Evolutionary conservation across 2,329 filamentous ascomycete genomes (phyloP).

Genomic region (Alternaria alternata): DNA sequence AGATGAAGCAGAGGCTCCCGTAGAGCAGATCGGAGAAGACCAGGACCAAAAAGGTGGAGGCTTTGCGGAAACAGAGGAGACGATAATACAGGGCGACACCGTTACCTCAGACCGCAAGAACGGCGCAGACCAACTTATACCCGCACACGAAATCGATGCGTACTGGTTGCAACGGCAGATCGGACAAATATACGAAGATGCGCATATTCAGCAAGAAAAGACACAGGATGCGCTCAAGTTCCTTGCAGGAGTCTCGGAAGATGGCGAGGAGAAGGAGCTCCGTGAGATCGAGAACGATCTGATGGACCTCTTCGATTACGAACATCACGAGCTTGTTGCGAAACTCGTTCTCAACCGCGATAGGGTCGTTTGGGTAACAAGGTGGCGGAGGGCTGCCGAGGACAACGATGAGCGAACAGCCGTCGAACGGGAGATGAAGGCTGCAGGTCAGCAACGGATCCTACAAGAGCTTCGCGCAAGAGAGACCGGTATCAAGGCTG

Average conservation of each 20-base stretch:
- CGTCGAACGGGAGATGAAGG: constrained; percentile 89
- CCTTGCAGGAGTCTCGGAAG: constrained; percentile 76
- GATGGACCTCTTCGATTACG: constrained; percentile 98
- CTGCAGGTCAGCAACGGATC: constrained; percentile 85
- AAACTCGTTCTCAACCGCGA: constrained; percentile 91
- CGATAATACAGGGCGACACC: constrained; percentile 79
- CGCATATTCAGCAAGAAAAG: constrained; percentile 92
- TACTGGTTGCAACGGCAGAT: constrained; percentile 97
- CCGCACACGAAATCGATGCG: constrained; percentile 91
- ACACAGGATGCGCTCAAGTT: constrained; percentile 84
- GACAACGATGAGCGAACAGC: constrained; percentile 74
- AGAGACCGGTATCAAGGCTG: constrained; percentile 63
- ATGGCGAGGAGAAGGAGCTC: constrained; percentile 82
- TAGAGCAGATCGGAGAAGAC: constrained; percentile 64
- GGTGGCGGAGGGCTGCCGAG: constrained; percentile 82
- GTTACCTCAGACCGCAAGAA: constrained; percentile 53
- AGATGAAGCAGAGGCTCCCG: constrained; percentile 69
- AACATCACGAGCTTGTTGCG: constrained; percentile 90
- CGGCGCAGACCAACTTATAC: constrained; percentile 66
- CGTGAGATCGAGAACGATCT: constrained; percentile 97
- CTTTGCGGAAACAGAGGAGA: constrained; percentile 71
- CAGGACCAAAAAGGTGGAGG: constrained; percentile 59
- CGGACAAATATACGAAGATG: constrained; percentile 85
- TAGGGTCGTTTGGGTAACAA: constrained; percentile 94
- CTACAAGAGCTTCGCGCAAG: constrained; percentile 87